These are phyloP conservation scores for Geranium rotundifolium DNA, from an alignment of 345 rosid genomes.

Conservation along the genomic window DNA sequence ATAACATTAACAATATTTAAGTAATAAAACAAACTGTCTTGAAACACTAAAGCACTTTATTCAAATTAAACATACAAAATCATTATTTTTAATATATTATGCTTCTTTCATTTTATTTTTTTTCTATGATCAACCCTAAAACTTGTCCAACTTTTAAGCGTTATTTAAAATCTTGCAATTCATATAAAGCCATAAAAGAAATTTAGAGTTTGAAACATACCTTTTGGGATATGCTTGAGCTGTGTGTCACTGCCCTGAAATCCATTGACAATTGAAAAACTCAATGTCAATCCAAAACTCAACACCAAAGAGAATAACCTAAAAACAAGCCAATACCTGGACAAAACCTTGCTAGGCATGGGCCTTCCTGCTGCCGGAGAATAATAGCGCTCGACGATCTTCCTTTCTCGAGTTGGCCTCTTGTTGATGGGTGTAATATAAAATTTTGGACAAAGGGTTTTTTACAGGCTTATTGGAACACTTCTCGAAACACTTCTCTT, in stretches of 20 bases:
- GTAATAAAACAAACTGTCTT: not conserved
- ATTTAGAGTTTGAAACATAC: constrained; percentile 18
- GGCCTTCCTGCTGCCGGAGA: constrained; percentile 43
- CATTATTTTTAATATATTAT: no score
- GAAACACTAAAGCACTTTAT: not conserved
- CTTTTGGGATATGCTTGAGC: constrained; percentile 89
- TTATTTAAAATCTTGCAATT: no score
- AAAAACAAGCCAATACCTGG: constrained; percentile 12
- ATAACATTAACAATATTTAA: not conserved
- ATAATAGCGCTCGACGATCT: constrained; percentile 78
- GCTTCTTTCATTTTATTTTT: no score
- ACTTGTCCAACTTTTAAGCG: not conserved
- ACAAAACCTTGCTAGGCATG: constrained; percentile 39
- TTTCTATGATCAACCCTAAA: not conserved
- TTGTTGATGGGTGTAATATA: constrained; percentile 35
- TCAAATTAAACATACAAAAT: not conserved
- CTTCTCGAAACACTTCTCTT: no score
- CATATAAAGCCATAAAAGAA: no score
- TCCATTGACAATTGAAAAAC: constrained; percentile 3
- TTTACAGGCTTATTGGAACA: no score
- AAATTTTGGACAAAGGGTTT: no score
- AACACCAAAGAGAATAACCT: not conserved
- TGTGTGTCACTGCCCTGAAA: constrained; percentile 76
- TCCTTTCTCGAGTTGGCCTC: constrained; percentile 83
- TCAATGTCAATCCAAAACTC: no score